Evolutionary conservation across 176 grass and related monocot species (phyloP).

Genomic region (Triticum monococcum): DNA sequence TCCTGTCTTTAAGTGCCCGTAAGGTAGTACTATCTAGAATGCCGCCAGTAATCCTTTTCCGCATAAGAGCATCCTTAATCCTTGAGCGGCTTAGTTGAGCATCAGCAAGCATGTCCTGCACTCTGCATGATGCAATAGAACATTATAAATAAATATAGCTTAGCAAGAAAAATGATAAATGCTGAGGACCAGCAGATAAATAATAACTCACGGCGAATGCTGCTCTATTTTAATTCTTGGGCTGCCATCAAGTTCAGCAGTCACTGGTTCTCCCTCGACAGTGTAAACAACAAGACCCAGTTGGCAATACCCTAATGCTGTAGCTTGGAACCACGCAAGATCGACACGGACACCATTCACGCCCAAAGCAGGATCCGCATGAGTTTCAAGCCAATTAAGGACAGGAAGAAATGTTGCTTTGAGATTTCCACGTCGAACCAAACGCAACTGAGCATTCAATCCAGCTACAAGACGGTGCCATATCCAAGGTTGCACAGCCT

Average conservation of each 20-base stretch:
- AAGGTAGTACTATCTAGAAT: constrained; percentile 73
- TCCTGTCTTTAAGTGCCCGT: constrained; percentile 77
- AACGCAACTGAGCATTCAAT: constrained; percentile 86
- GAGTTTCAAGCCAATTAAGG: constrained; percentile 86
- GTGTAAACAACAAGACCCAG: constrained; percentile 93
- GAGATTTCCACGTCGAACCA: constrained; percentile 81
- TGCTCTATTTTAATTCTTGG: constrained; percentile 65
- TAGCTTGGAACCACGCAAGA: constrained; percentile 97
- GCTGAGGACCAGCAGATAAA: constrained; percentile 18
- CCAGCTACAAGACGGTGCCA: constrained; percentile 98
- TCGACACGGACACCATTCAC: constrained; percentile 61
- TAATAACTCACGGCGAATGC: constrained; percentile 51
- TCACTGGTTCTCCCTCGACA: constrained; percentile 56
- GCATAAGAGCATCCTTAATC: constrained; percentile 55
- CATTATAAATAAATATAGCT: constrained; percentile 22
- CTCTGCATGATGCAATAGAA: constrained; percentile 51
- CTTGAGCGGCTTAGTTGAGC: constrained; percentile 46
- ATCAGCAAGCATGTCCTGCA: constrained; percentile 44
- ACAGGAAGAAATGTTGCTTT: constrained; percentile 75
- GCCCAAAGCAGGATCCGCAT: constrained; percentile 76
- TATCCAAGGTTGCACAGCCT: constrained; percentile 91
- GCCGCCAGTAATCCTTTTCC: constrained; percentile 81
- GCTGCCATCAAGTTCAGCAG: constrained; percentile 50
- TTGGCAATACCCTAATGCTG: constrained; percentile 86
- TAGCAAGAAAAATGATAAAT: constrained; percentile 15